These are phyloP conservation scores for Cyberlindnera samutprakarnensis DNA, from an alignment of 805 yeast genomes.

Conservation along the genomic window DNA sequence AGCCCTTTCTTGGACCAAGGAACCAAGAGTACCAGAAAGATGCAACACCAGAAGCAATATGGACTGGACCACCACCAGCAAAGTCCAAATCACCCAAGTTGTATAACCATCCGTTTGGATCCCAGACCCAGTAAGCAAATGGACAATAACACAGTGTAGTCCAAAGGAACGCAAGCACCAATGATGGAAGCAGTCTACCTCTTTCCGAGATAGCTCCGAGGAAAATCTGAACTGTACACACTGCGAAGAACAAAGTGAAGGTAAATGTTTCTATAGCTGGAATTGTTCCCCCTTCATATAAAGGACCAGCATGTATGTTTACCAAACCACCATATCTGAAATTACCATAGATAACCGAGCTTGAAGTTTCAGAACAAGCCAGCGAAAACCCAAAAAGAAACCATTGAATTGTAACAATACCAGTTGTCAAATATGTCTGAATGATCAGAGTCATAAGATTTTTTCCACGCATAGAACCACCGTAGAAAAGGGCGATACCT, in stretches of 20 bases:
- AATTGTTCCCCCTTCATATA: slow-evolving; percentile 52
- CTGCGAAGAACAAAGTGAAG: slow-evolving; percentile 83
- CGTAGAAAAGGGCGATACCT: slow-evolving; percentile 85
- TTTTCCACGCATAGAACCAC: slow-evolving; percentile 59
- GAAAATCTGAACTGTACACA: slow-evolving; percentile 83
- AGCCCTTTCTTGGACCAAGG: slow-evolving; percentile 65
- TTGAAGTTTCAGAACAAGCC: slow-evolving; percentile 69
- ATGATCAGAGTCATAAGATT: slow-evolving; percentile 75
- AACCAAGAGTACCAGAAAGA: slow-evolving; percentile 78
- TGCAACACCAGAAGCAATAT: slow-evolving; percentile 84
- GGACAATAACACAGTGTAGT: slow-evolving; percentile 90
- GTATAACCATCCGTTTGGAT: slow-evolving; percentile 86
- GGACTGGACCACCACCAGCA: slow-evolving; percentile 99
- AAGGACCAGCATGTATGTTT: slow-evolving; percentile 64
- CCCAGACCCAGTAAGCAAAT: slow-evolving; percentile 93
- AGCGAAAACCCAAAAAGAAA: slow-evolving; percentile 94
- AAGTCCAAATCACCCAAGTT: slow-evolving; percentile 91
- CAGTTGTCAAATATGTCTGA: slow-evolving; percentile 61
- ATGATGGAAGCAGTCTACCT: slow-evolving; percentile 78
- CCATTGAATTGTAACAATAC: slow-evolving; percentile 81
- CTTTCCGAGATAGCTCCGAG: slow-evolving; percentile 92
- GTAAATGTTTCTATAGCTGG: slow-evolving; percentile 54
- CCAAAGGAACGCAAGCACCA: slow-evolving; percentile 77
- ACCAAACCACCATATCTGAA: slow-evolving; percentile 73
- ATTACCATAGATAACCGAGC: slow-evolving; percentile 72